Evolutionary conservation across 805 yeast species (phyloP).

Genomic region (Candida ipomoeae): DNA sequence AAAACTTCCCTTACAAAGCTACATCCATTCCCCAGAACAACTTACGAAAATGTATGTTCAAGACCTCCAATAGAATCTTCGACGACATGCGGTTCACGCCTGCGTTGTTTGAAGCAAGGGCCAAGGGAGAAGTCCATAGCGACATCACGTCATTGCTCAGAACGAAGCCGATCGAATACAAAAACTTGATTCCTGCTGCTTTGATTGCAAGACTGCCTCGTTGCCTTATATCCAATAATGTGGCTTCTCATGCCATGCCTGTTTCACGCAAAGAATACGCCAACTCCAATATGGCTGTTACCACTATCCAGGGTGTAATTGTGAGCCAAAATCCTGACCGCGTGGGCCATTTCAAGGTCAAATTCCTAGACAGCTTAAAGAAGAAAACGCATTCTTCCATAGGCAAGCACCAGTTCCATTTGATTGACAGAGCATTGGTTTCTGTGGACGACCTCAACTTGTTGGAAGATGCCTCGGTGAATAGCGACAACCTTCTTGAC

Average conservation of each 20-base stretch:
- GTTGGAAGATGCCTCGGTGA: slow-evolving; percentile 13
- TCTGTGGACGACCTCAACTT: slow-evolving; percentile 27
- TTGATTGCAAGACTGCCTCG: slow-evolving; percentile 11
- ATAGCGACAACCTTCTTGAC: slow-evolving; percentile 21
- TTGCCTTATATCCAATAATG: slow-evolving; percentile 35
- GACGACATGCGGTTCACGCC: slow-evolving; percentile 49
- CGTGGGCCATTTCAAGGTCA: slow-evolving; percentile 28
- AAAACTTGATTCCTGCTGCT: slow-evolving; percentile 17
- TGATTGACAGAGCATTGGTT: slow-evolving; percentile 21
- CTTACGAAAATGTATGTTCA: slow-evolving; percentile 36
- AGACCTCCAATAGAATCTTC: slow-evolving; percentile 62
- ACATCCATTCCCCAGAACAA: slow-evolving; percentile 13
- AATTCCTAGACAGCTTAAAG: slow-evolving; percentile 21
- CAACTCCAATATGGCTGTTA: slow-evolving; percentile 19
- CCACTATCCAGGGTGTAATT: slow-evolving; percentile 31
- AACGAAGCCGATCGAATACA: slow-evolving; percentile 36
- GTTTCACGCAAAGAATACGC: slow-evolving; percentile 19
- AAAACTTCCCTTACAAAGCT: slow-evolving; percentile 12
- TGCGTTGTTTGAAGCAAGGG: slow-evolving; percentile 9
- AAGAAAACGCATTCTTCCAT: slow-evolving; percentile 6
- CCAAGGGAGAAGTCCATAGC: neutral
- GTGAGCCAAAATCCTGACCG: slow-evolving; percentile 12
- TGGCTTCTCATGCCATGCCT: slow-evolving; percentile 30
- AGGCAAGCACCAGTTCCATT: slow-evolving; percentile 37
- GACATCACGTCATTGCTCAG: slow-evolving; percentile 21